Evolutionary conservation across 306 rosid species (phyloP), one percentile per base, ranked within the genome.

Genomic region (Prunus davidiana): DNA sequence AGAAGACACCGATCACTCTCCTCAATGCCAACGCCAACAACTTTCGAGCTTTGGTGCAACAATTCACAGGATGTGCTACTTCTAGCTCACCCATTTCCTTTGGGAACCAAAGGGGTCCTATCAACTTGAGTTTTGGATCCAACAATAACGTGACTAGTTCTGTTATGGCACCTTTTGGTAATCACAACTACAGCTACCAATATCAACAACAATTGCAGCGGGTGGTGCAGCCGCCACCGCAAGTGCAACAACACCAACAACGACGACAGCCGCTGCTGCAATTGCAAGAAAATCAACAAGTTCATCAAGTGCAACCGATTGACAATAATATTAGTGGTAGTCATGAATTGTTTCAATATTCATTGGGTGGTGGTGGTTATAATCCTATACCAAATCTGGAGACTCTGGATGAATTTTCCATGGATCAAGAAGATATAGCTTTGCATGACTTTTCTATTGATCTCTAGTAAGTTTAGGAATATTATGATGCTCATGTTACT

Each of bases 1-100:
- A 86, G 72, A 93, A 75, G 69, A 89, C 90, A 5, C 93, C 96
- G 24, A 86, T 87, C 30, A 90, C 93, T 10, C 90, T 83, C 43
- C 91, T 93, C 27, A 93, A 80, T 32, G 97, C 97, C 67, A 87
- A 83, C 63, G 74, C 96, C 71, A 78, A 79, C 57, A 90, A 90
- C 77, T 93, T 93, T 25, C 85, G 94, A 78, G 89, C 89, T n/a
- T 64, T 93, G 20, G 97, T 93, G 22, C 97, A 93, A 20, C 96
- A 93, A 56, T 90, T 93, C 79, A 93, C 97, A 0, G 97, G 97
- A 9, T 89, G 96, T 71, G 88, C 91, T 32, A 71, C 77, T 19
- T 11, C 77, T 12, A 61, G 55, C 67, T 76, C 84, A 20, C 12
- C 81, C 79, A 25, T 64, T 69, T 78, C 90, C 12, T 65, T 84